Evolutionary conservation across 1,139 yeast species (phyloP), one percentile per base, ranked within the genome.

Genomic region (Nematodospora anomalae): DNA sequence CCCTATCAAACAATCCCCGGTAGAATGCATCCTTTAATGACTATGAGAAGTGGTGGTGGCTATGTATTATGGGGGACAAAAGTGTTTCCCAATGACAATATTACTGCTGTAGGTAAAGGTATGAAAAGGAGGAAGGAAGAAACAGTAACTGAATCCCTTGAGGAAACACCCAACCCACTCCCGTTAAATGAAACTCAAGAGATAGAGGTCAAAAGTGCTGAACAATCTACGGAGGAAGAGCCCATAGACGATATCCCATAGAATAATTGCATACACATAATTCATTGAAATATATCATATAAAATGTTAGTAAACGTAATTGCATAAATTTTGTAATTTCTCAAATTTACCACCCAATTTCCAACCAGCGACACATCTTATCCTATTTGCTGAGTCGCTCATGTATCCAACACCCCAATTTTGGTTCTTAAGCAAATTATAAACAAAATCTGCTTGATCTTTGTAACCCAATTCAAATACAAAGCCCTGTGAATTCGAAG

Each of bases 1-100:
- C 83, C 83, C 34, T 88, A 84, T 56, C 99, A 92, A 62, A 89
- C 97, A 3, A 78, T 92, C 20, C 89, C 95, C 9, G 98, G 98
- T 6, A 80, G 95, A 56, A 70, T 92, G 57, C 98, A 94, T 58
- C 99, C 99, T 0, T 61, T 82, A 42, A 94, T 92, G 99, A 86
- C 97, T 1, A 82, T 84, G 74, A 75, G 88, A 54, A 90, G 96
- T 3, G 92, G 83, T 40, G 97, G 97, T 35, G 99, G 99, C 0
- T 92, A 80, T 56, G 59, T 92, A 2, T 66, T 90, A 47, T 76
- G 82, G 71, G 95, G 94, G 5, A 78, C 87, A 10, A 71, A 85
- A 36, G 97, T 92, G 0, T 65, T 81, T 36, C 97, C 97, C 0
- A 71, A 76, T 30, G 82, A 76, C 26, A 70, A 69, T 24, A 68